A percentile compares a stretch with the other conserved stretches of the same genome.
Conservation (phyloP, 2,329 filamentous ascomycete genomes). For the Penicillium sp. region DNA sequence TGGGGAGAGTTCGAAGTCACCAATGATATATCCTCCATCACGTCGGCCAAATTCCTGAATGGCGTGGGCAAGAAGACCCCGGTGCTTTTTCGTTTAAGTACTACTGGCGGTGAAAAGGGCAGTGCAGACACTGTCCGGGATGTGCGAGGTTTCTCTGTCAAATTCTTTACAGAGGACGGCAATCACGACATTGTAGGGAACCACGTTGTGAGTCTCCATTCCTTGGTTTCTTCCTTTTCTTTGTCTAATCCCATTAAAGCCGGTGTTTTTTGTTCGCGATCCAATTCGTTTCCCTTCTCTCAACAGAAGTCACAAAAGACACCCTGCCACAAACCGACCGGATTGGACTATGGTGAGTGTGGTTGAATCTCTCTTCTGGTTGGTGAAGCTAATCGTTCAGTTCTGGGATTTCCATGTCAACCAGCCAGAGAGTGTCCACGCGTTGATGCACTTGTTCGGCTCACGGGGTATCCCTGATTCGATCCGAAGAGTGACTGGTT, state of each 20-base stretch:
- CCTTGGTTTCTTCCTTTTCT: too few species aligned
- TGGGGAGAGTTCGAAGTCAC: slow-evolving; percentile 66
- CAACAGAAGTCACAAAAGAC: slow-evolving; percentile 66
- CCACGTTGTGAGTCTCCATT: slow-evolving; percentile 27
- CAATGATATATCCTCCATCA: slow-evolving; percentile 59
- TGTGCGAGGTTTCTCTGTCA: slow-evolving; percentile 55
- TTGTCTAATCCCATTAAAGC: too few species aligned
- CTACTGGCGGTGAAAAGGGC: slow-evolving; percentile 52
- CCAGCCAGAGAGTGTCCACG: slow-evolving; percentile 63
- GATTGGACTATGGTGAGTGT: slow-evolving; percentile 64
- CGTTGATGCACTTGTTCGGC: slow-evolving; percentile 65
- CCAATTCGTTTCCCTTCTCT: slow-evolving; percentile 49
- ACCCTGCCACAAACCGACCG: slow-evolving; percentile 67
- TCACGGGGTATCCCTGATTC: slow-evolving; percentile 58
- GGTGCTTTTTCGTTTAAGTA: slow-evolving; percentile 54
- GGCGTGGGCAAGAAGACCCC: slow-evolving; percentile 59
- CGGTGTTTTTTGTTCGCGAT: slow-evolving; percentile 52
- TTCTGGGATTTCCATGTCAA: slow-evolving; percentile 67
- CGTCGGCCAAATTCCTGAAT: slow-evolving; percentile 59
- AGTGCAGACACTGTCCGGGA: slow-evolving; percentile 56
- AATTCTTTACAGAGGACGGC: slow-evolving; percentile 58
- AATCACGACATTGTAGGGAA: slow-evolving; percentile 42
- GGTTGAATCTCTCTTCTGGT: too few species aligned
- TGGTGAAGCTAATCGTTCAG: too few species aligned
- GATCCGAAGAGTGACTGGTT: slow-evolving; percentile 58